Evolutionary conservation across 192 early-diverging fungal genomes (phyloP), one percentile per base, ranked within the genome.

Genomic region (Chytriomyces sp.): DNA sequence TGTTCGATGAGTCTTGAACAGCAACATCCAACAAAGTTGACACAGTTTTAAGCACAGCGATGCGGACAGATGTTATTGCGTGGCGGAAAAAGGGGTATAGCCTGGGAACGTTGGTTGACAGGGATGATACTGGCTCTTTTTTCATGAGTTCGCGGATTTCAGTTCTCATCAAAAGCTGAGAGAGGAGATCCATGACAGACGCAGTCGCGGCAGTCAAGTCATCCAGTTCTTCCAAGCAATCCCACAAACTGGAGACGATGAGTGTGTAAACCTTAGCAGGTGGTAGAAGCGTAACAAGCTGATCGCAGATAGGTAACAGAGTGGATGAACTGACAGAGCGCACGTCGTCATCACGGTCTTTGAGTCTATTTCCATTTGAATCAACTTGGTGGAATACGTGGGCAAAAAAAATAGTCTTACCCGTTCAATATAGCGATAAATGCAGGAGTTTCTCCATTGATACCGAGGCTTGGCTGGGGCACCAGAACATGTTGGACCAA

Each of bases 41-140:
- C 6, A 98, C 79, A 0, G 95, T 94, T 26, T 92, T 89, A 35
- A 98, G 76, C 0, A 95, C 94, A 0, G 97, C 94, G 0, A 85
- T 75, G 2, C 98, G 92, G 18, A 99, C 98, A 45, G 88, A 86
- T 1, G 88, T 86, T 48, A 97, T 93, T 0, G 94, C 91, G 74
- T 99, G 97, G 46, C 98, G 91, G 81, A 99, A 94, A 79, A 98
- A 98, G n/a, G 94, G 95, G 67, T 91, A 93, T 59, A 99, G 84
- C 11, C 93, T 88, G 6, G 96, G 95, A n/a, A 97, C 89, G 10
- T 96, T 83, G 45, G 86, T 84, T 0, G 84, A 69, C 10, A 96
- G 83, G 23, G 90, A 88, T 24, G 82, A 85, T 26, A 81, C 57
- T 6, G 79, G 67, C 35, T 85, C 73, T 9, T 26, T 5, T 48